phyloP scores from a whole-genome alignment of 441 rosid species.

The Flueggea neowawraea region DNA sequence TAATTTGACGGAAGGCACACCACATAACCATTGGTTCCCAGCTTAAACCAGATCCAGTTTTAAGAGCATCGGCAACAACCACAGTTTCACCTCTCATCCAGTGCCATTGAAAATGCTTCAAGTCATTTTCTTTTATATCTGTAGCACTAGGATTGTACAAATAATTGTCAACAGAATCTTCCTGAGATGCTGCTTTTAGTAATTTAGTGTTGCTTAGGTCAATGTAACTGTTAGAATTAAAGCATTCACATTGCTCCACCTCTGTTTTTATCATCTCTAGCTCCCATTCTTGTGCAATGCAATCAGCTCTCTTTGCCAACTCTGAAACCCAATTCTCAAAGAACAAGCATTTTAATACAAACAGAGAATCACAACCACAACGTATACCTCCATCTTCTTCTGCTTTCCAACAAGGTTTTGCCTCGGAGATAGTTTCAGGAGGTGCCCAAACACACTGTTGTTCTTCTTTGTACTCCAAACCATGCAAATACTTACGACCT shows the following conservation, averaged over 20 bases:
- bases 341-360: conserved; percentile 53
- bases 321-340: conserved; percentile 37
- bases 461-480: conserved; percentile 7
- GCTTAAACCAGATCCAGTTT: conserved; percentile 71
- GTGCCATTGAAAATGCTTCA: conserved; percentile 75
- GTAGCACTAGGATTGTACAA: conserved; percentile 59
- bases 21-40: conserved; percentile 97
- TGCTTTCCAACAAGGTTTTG: conserved; percentile 49
- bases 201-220: conserved; percentile 22
- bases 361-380: conserved; percentile 59
- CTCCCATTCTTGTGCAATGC: conserved; percentile 18
- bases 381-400: conserved; percentile 51
- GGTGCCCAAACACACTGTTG: neutral
- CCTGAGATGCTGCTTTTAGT: conserved; percentile 68
- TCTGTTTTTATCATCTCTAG: conserved; percentile 14
- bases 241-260: conserved; percentile 42
- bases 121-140: conserved; percentile 42
- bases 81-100: conserved; percentile 90
- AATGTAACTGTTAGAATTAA: conserved; percentile 26
- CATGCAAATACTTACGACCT: conserved; percentile 56
- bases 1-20: conserved; percentile 77
- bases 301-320: conserved; percentile 53
- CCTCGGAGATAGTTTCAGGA: conserved; percentile 12
- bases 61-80: conserved; percentile 70
- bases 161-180: conserved; percentile 57